Base-by-base conservation (phyloP, 2,329 filamentous ascomycete genomes). In the Exophiala phaeomuriformis region DNA sequence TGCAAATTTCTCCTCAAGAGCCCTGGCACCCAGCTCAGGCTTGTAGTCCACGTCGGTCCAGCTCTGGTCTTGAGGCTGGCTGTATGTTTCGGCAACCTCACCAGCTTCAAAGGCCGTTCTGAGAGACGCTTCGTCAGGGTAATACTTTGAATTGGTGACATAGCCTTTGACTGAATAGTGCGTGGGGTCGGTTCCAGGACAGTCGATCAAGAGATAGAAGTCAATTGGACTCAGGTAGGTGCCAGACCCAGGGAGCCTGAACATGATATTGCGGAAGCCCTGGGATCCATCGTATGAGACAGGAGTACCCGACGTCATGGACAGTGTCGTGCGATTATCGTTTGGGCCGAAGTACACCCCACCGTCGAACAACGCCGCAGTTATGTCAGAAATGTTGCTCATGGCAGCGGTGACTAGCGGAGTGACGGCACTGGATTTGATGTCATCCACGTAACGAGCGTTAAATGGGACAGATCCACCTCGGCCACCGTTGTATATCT, bases 381-480 rank as follows among this genome's bases (percentile, higher is more conserved):
- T 76, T 40, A 77, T 74, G 56, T 77, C 72, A 4, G 69, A 67
- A 52, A 77, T 72, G 45, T 74, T 73, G 2, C 68, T 65, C 67
- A 75, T 73, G 36, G 71, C 57, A 8, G 67, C 67, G 7, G 63
- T 60, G 9, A 76, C 58, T 1, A 75, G 53, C 2, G 68, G 64
- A 7, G 71, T 69, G 2, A 68, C 66, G 2, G 67, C 70, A 2
- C 12, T 40, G 3, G 32, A 35, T 30, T 55, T 55, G 10, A 40
- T n/a, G 8, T n/a, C 33, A 19, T 55, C 52, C 30, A 33, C 33
- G 33, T 46, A 55, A 5, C 52, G 52, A 29, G 52, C 47, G 41
- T 55, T 45, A 28, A 50, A 55, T 5, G 52, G 52, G 2, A 55
- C 52, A 19, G 40, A 45, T 19, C 52, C 52, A 29, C 52, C 52